Evolutionary conservation across 345 rosid genomes (phyloP).

Genomic region (Linum lewisii): DNA sequence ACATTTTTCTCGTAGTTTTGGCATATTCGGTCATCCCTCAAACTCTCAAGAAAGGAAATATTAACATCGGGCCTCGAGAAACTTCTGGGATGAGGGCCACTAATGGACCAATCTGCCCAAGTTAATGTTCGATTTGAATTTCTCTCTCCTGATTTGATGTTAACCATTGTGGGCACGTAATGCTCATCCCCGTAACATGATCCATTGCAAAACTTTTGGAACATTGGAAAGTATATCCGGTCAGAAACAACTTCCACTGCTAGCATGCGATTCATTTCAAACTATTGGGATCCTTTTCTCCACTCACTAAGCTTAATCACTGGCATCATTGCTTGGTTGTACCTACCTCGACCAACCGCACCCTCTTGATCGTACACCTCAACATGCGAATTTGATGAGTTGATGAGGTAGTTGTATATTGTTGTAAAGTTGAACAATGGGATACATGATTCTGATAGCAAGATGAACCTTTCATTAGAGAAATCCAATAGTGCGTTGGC

Average conservation of each 20-base stretch:
- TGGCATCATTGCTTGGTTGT: neutral
- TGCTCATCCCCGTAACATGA: neutral
- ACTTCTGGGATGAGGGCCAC: neutral
- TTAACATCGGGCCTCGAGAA: neutral
- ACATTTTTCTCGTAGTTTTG: neutral
- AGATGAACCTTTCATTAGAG: neutral
- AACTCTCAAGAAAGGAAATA: neutral
- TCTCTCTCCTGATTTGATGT: neutral
- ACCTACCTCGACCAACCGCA: neutral
- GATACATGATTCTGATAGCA: neutral
- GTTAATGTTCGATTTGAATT: neutral
- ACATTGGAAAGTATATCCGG: neutral
- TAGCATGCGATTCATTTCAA: neutral
- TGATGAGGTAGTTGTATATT: neutral
- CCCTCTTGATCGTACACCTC: neutral
- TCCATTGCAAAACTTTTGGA: neutral
- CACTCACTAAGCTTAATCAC: neutral
- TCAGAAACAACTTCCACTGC: neutral
- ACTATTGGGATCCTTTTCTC: neutral
- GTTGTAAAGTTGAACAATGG: neutral
- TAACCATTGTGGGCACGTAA: neutral
- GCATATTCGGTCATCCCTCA: neutral
- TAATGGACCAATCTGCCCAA: neutral
- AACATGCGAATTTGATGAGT: neutral
- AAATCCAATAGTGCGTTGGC: constrained; percentile 2